Percentiles rank a stretch among this genome's conserved stretches.
Conservation (phyloP, 805 yeast genomes). For the Lachancea cidri region DNA sequence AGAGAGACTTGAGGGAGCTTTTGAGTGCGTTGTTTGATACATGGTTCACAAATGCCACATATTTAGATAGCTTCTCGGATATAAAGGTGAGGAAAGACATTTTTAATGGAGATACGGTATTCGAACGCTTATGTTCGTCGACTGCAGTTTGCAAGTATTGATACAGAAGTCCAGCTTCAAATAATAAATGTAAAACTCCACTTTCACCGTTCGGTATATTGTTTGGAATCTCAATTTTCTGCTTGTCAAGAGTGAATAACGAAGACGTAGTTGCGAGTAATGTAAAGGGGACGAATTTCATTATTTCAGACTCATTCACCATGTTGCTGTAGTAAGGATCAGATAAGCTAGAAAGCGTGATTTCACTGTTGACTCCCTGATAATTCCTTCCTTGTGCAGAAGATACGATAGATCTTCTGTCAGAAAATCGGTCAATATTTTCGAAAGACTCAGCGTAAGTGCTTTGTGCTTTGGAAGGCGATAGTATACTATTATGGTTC, state of each 20-base stretch:
- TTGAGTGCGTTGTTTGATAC: constrained; percentile 37
- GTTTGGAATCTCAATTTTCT: constrained; percentile 41
- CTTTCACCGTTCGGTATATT: constrained; percentile 51
- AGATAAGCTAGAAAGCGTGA: constrained; percentile 18
- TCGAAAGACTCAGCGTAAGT: constrained; percentile 38
- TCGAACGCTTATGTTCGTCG: constrained; percentile 26
- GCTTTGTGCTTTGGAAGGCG: constrained; percentile 19
- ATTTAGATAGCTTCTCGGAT: constrained; percentile 38
- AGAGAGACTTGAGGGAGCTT: constrained; percentile 27
- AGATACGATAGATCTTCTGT: constrained; percentile 34
- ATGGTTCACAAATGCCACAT: constrained; percentile 40
- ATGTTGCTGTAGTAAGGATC: constrained; percentile 33
- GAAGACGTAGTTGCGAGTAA: constrained; percentile 60
- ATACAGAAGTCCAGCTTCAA: constrained; percentile 72
- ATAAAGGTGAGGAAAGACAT: constrained; percentile 55
- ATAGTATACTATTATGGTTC: constrained; percentile 14
- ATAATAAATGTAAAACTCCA: constrained; percentile 47
- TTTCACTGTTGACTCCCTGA: constrained; percentile 8
- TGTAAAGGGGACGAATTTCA: constrained; percentile 47
- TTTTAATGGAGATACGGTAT: constrained; percentile 46
- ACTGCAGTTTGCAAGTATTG: constrained; percentile 37
- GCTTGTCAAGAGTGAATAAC: constrained; percentile 42
- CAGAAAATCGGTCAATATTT: constrained; percentile 35
- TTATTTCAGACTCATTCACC: constrained; percentile 38
- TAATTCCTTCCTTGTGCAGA: constrained; percentile 10